These are phyloP conservation scores for Gamsiella multidivaricata DNA, from an alignment of 192 early-diverging fungal species.

Conservation along the genomic window DNA sequence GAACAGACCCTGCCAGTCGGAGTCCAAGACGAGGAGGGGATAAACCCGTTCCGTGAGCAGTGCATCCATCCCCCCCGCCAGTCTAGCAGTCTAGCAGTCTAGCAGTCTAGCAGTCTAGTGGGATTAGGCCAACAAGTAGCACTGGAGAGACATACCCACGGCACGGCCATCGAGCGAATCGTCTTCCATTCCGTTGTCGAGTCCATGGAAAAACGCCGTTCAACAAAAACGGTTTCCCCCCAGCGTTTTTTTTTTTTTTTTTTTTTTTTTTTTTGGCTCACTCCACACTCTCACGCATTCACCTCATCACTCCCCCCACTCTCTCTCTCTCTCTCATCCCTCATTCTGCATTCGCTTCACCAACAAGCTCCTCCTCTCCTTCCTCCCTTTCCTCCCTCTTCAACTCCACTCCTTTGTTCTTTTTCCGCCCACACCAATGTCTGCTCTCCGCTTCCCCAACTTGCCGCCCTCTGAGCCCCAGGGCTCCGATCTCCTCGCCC, in stretches of 20 bases:
- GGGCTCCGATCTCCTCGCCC: conserved; percentile 61
- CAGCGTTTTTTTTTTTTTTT: too few relatives aligned
- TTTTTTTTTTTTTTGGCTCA: too few relatives aligned
- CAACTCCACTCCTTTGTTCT: background rate
- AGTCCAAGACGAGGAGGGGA: background rate
- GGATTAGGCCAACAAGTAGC: too few relatives aligned
- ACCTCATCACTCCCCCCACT: background rate
- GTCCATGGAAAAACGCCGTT: too few relatives aligned
- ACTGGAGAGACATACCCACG: background rate
- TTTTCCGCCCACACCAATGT: conserved; percentile 8
- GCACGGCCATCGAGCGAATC: background rate
- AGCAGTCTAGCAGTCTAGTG: too few relatives aligned
- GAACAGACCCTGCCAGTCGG: background rate
- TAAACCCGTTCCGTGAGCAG: too few relatives aligned
- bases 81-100: too few relatives aligned
- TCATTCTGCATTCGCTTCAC: background rate
- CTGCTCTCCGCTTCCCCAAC: conserved; percentile 49
- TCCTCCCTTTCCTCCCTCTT: background rate
- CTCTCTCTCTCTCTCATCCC: background rate
- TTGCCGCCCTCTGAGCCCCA: conserved; percentile 57
- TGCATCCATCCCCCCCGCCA: too few relatives aligned
- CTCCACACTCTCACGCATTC: too few relatives aligned
- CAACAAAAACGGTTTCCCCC: too few relatives aligned
- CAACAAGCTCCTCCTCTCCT: background rate
- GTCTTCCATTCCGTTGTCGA: too few relatives aligned